These are phyloP conservation scores for Chlorophyllum brunneum DNA, from an alignment of 768 basidiomycete species.

Conservation along the genomic window DNA sequence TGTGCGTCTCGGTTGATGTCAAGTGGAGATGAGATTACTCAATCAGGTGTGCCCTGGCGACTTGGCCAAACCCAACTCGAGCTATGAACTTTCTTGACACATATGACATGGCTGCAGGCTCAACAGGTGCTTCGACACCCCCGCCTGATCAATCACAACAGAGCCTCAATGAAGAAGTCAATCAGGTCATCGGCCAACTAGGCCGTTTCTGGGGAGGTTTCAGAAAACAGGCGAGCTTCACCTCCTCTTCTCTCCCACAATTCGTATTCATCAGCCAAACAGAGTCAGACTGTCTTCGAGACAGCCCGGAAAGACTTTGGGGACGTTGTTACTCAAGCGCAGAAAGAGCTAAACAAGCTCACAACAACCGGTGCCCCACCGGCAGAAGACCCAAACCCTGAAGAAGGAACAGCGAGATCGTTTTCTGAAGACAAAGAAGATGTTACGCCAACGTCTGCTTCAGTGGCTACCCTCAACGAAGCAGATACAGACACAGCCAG, in stretches of 20 bases:
- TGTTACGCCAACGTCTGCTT: slow-evolving; percentile 11
- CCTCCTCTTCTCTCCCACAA: neutral
- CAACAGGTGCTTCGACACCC: slow-evolving; percentile 37
- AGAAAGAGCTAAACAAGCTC: slow-evolving; percentile 68
- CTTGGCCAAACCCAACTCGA: neutral
- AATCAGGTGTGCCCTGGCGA: neutral
- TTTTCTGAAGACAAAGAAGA: neutral
- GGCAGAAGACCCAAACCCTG: slow-evolving; percentile 2
- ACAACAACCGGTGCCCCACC: slow-evolving; percentile 23
- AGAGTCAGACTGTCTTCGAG: slow-evolving; percentile 71
- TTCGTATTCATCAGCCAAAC: slow-evolving; percentile 1
- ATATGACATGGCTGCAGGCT: slow-evolving; percentile 51
- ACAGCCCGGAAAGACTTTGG: slow-evolving; percentile 70
- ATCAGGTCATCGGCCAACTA: slow-evolving; percentile 84
- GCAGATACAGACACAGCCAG: neutral
- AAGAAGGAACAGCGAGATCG: slow-evolving; percentile 1
- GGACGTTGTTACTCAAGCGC: slow-evolving; percentile 74
- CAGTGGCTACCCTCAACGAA: slow-evolving; percentile 13
- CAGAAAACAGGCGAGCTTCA: slow-evolving; percentile 69
- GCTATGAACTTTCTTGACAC: slow-evolving; percentile 75
- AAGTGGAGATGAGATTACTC: slow-evolving; percentile 4
- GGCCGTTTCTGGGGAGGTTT: slow-evolving; percentile 90
- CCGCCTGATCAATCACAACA: slow-evolving; percentile 24
- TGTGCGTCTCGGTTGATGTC: neutral
- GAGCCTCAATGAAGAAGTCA: slow-evolving; percentile 82